phyloP scores from a whole-genome alignment of 805 yeast genomes.

The Candida ortonii region DNA sequence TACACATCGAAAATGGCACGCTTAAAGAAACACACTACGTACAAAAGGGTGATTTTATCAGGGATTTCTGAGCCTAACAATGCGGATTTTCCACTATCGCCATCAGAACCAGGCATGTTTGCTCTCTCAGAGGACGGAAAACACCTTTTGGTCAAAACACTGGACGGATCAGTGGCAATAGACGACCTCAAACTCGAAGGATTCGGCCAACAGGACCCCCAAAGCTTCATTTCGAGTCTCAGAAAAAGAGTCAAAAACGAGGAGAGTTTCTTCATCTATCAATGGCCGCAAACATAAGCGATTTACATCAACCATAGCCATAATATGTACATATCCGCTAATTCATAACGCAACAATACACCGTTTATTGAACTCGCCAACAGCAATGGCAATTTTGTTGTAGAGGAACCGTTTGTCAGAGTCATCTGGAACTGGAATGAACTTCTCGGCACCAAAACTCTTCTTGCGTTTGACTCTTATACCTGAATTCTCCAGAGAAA shows the following conservation, averaged over 20 bases:
- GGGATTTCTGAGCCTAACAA: too few species aligned
- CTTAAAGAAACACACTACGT: constrained; percentile 23
- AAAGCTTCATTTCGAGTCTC: constrained; percentile 41
- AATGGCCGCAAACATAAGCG: background rate
- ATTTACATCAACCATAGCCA: background rate
- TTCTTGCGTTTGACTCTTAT: constrained; percentile 58
- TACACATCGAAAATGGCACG: constrained; percentile 40
- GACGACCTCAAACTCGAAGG: constrained; percentile 52
- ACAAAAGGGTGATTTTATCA: constrained; percentile 47
- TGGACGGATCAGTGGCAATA: constrained; percentile 40
- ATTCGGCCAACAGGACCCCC: constrained; percentile 43
- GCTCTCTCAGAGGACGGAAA: constrained; percentile 1
- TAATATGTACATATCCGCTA: constrained; percentile 1
- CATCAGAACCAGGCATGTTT: constrained; percentile 30
- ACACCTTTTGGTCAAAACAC: constrained; percentile 40
- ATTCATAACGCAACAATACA: constrained; percentile 29
- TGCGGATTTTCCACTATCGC: too few species aligned
- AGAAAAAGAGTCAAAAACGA: constrained; percentile 45
- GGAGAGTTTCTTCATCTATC: constrained; percentile 3
- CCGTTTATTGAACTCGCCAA: constrained; percentile 66
- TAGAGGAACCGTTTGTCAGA: constrained; percentile 64
- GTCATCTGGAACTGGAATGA: constrained; percentile 75
- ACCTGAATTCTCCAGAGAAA: constrained; percentile 78
- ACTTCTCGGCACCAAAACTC: constrained; percentile 40
- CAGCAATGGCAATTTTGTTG: constrained; percentile 74